Percentiles rank a stretch among this genome's conserved stretches.
phyloP scores from a whole-genome alignment of 768 basidiomycete genomes.

The Coprinellus micaceus region DNA sequence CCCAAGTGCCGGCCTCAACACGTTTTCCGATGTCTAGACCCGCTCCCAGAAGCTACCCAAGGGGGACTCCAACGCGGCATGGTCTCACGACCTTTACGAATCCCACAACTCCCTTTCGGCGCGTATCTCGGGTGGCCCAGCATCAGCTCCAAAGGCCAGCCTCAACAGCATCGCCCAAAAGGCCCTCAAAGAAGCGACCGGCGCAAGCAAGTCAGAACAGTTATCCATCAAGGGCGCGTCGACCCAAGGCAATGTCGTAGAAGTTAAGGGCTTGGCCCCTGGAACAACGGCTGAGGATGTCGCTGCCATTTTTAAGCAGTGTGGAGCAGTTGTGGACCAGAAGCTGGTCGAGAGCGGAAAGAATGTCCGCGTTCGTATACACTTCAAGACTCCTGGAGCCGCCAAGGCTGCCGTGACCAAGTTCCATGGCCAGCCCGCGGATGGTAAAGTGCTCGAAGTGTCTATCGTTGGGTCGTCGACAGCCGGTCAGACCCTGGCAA shows the following conservation, averaged over 20 bases:
- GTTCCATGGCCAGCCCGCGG: slow-evolving; percentile 79
- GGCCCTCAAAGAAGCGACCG: slow-evolving; percentile 61
- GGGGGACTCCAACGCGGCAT: slow-evolving; percentile 60
- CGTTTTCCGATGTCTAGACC: slow-evolving; percentile 31
- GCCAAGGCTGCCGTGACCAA: slow-evolving; percentile 68
- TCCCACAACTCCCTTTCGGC: slow-evolving; percentile 57
- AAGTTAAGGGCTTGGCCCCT: slow-evolving; percentile 66
- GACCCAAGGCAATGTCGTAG: slow-evolving; percentile 65
- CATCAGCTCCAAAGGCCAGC: slow-evolving; percentile 50
- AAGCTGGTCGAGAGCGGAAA: slow-evolving; percentile 37
- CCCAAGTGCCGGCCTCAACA: slow-evolving; percentile 14
- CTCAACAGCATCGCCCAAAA: slow-evolving; percentile 50
- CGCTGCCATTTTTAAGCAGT: slow-evolving; percentile 79
- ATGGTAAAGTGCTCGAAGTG: slow-evolving; percentile 71
- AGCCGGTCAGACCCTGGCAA: slow-evolving; percentile 49
- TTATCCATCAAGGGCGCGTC: slow-evolving; percentile 69
- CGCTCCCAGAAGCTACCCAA: slow-evolving; percentile 56
- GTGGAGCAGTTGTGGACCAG: slow-evolving; percentile 58
- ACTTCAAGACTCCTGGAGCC: slow-evolving; percentile 60
- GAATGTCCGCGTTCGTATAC: slow-evolving; percentile 60
- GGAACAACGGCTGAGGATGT: slow-evolving; percentile 85
- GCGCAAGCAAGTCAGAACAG: slow-evolving; percentile 23
- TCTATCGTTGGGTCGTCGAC: slow-evolving; percentile 52
- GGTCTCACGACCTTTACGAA: slow-evolving; percentile 73
- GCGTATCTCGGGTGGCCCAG: slow-evolving; percentile 45